A percentile compares a stretch with the other conserved stretches of the same genome.
phyloP scores from a whole-genome alignment of 1,284 basidiomycete species.

The Earliella scabrosa region DNA sequence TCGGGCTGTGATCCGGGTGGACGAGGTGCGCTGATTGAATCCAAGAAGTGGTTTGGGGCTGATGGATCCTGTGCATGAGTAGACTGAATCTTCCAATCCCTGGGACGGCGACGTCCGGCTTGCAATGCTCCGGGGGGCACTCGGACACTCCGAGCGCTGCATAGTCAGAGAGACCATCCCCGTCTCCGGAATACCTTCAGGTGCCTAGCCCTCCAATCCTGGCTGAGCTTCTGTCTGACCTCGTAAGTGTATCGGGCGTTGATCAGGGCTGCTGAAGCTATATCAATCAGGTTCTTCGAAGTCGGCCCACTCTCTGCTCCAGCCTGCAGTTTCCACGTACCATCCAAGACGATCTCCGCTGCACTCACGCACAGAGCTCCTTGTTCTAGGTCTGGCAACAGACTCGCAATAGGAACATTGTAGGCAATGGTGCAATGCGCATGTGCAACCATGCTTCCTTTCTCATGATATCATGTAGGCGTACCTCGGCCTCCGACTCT shows the following conservation, averaged over 20 bases:
- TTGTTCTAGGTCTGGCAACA: neutral
- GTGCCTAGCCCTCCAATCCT: no score
- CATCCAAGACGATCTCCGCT: neutral
- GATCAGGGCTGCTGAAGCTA: neutral
- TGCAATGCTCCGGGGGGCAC: no score
- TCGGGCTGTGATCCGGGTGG: slow-evolving; percentile 13
- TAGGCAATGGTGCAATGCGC: neutral
- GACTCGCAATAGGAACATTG: neutral
- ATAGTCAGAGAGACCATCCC: no score
- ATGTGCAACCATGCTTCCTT: slow-evolving; percentile 1
- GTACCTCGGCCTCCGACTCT: neutral
- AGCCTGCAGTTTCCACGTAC: neutral
- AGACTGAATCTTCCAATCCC: slow-evolving; percentile 11
- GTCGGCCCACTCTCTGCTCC: neutral
- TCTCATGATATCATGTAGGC: slow-evolving; percentile 4
- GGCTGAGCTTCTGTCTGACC: no score
- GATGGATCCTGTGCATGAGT: slow-evolving; percentile 21
- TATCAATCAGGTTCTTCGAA: no score
- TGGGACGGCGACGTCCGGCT: neutral
- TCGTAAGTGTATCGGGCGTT: neutral
- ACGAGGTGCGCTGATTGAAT: slow-evolving; percentile 7
- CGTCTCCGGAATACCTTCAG: no score
- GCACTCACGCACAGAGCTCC: neutral
- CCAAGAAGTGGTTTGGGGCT: slow-evolving; percentile 10
- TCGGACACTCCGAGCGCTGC: no score